Base-by-base conservation (phyloP, 106 monocot species). In the Narthecium ossifragum region DNA sequence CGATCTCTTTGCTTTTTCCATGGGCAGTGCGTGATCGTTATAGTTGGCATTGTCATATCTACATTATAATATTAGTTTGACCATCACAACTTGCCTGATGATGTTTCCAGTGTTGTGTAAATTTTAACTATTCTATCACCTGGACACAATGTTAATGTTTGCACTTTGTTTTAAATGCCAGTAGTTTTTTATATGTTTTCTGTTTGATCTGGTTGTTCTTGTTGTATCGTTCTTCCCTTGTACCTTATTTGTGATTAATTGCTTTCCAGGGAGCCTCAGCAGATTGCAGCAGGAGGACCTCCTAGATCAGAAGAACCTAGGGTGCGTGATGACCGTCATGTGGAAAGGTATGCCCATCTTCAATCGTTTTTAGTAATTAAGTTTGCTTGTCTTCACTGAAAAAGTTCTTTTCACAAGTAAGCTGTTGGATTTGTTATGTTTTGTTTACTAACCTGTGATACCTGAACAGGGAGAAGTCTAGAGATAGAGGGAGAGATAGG, bases 261-360 rank as follows among this genome's bases (percentile, higher is more conserved):
- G n/a, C n/a, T n/a, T 4, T 8, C 40, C 80, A 86, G 89, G 80
- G 90, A 90, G 22, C 84, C 77, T 17, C 88, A 75, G 39, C 88
- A 81, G 24, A n/a, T 38, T 45, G 55, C 77, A 49, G 71, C 87
- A 39, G 74, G 78, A 6, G 75, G 54, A 12, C 61, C 61, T 32
- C 65, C 66, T 10, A 79, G 80, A 70, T 80, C 85, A 1, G 93
- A 94, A 67, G 93, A 94, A 63, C 80, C 93, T 43, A 89, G 80
- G 60, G 60, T 51, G 26, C 75, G 82, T 27, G 88, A 85, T 55
- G 85, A 85, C 26, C 79, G 71, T 20, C 67, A 70, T 45, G 56
- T 65, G 26, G 93, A 88, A 15, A 54, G 88, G 86, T 88, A 39
- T 20, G 31, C 11, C 29, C 30, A 31, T 38, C 8, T 48, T 24